These are phyloP conservation scores for Fusarium sp. DNA, from an alignment of 2,329 filamentous ascomycete species.

Conservation along the genomic window DNA sequence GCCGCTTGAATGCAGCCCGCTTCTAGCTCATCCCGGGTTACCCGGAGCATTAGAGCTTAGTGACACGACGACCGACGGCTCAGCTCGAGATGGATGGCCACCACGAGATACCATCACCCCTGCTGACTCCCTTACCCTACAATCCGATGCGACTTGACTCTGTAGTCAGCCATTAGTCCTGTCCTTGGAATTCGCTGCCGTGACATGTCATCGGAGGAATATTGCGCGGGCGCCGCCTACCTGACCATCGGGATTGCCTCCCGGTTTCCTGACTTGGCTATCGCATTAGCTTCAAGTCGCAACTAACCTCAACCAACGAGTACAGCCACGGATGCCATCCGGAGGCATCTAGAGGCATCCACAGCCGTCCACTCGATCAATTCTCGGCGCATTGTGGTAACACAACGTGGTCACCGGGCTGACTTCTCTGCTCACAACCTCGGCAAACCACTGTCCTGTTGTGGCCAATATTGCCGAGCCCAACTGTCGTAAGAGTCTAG, in stretches of 20 bases:
- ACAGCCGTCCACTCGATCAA: slow-evolving; percentile 15
- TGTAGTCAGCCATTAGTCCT: neutral
- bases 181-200: slow-evolving; percentile 5
- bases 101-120: neutral
- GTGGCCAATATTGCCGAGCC: slow-evolving; percentile 13
- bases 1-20: neutral
- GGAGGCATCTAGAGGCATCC: slow-evolving; percentile 18
- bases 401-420: slow-evolving; percentile 29
- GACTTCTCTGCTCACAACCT: slow-evolving; percentile 27
- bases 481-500: slow-evolving; percentile 11
- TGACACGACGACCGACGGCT: neutral
- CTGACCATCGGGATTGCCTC: slow-evolving; percentile 13
- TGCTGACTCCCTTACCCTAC: slow-evolving; percentile 16
- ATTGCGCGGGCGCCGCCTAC: slow-evolving; percentile 11
- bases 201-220: slow-evolving; percentile 21
- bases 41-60: neutral
- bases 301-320: slow-evolving; percentile 20
- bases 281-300: slow-evolving; percentile 25
- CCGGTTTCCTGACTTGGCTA: slow-evolving; percentile 23
- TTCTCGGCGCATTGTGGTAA: slow-evolving; percentile 20
- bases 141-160: neutral
- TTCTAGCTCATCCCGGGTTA: neutral
- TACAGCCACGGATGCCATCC: slow-evolving; percentile 23
- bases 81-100: neutral
- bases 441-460: slow-evolving; percentile 21